Percentiles rank a stretch among this genome's conserved stretches.
Conservation (phyloP, 345 rosid genomes). For the Hibiscus trionum region DNA sequence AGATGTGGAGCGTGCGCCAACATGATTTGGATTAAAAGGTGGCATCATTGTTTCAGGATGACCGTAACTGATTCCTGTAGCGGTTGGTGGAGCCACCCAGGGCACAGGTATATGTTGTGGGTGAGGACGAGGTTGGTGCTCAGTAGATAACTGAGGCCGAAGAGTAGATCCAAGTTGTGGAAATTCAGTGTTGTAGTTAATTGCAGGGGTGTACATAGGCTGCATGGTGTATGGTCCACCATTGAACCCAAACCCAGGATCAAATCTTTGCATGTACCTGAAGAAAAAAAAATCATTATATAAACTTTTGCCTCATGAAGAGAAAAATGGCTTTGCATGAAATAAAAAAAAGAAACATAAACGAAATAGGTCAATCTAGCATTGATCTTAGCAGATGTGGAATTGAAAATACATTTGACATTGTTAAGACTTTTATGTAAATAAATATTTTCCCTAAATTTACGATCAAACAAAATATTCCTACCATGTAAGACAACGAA, state of each 20-base stretch:
- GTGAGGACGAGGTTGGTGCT: constrained; percentile 43
- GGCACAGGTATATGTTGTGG: constrained; percentile 54
- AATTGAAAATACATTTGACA: not conserved
- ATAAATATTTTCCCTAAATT: not conserved
- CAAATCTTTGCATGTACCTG: constrained; percentile 77
- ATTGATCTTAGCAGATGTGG: not conserved
- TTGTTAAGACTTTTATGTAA: not conserved
- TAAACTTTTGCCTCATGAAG: not conserved
- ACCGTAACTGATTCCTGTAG: constrained; percentile 57
- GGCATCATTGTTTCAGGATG: constrained; percentile 73
- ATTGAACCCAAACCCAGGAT: constrained; percentile 70
- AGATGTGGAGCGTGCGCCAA: constrained; percentile 43
- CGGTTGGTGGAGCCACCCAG: constrained; percentile 44
- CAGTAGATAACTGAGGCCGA: constrained; percentile 51
- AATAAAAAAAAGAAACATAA: not conserved
- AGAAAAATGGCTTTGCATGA: not conserved
- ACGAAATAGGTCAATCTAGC: not conserved
- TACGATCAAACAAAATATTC: not conserved
- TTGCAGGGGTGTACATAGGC: constrained; percentile 62
- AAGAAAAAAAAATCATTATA: constrained; percentile 5
- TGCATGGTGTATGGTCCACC: constrained; percentile 52
- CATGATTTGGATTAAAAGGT: constrained; percentile 57
- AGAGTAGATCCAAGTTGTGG: constrained; percentile 64
- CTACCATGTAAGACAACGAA: not conserved
- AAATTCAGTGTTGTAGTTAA: constrained; percentile 76